A percentile compares a stretch with the other conserved stretches of the same genome.
Conservation (phyloP, 1,139 yeast species). For the Arxiozyma slooffiae region DNA sequence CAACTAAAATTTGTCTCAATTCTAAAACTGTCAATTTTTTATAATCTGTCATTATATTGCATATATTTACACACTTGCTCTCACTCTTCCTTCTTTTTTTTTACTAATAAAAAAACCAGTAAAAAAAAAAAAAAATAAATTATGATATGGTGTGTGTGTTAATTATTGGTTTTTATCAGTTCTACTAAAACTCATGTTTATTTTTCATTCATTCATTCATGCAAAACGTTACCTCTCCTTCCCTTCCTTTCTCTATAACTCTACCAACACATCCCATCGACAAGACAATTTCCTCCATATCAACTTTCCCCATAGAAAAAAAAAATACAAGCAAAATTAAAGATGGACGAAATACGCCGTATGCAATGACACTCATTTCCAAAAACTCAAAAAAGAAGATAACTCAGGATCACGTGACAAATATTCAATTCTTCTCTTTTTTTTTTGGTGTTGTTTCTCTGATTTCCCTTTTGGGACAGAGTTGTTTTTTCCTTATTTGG, state of each 20-base stretch:
- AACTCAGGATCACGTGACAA: not conserved
- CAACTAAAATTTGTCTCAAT: constrained; percentile 66
- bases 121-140: too few relatives aligned
- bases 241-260: not conserved
- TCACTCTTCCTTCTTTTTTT: too few relatives aligned
- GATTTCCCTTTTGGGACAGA: not conserved
- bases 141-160: too few relatives aligned
- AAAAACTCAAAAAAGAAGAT: not conserved
- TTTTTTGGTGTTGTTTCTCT: not conserved
- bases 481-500: not conserved
- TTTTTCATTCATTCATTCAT: too few relatives aligned
- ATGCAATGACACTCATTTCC: not conserved
- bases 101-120: too few relatives aligned
- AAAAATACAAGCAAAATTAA: too few relatives aligned
- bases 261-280: not conserved
- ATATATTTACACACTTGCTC: too few relatives aligned
- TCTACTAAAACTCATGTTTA: too few relatives aligned
- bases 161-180: too few relatives aligned
- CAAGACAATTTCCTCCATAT: not conserved
- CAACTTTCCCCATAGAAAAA: not conserved
- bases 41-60: constrained; percentile 46
- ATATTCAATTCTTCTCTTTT: too few relatives aligned
- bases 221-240: not conserved
- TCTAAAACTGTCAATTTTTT: constrained; percentile 68
- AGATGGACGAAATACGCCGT: not conserved